phyloP scores from a whole-genome alignment of 1,139 yeast genomes.

The Hansenula lynferdii region DNA sequence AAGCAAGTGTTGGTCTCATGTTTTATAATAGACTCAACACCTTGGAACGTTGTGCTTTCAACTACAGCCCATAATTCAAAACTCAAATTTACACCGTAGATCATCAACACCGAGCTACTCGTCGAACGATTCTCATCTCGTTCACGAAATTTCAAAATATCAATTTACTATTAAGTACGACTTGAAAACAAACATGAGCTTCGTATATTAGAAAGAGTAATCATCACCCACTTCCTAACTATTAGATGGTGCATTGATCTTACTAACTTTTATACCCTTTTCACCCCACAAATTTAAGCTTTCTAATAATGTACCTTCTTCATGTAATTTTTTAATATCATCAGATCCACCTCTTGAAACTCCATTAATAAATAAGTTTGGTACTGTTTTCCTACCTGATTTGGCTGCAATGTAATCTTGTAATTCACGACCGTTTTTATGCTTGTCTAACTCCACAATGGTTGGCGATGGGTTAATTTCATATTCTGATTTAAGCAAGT shows the following conservation, averaged over 20 bases:
- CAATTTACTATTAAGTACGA: too few species aligned
- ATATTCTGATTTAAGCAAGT: slow-evolving; percentile 57
- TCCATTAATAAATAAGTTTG: slow-evolving; percentile 62
- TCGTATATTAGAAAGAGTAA: too few species aligned
- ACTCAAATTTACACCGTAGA: too few species aligned
- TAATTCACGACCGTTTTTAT: slow-evolving; percentile 57
- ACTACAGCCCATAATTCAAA: too few species aligned
- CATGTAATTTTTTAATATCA: slow-evolving; percentile 64
- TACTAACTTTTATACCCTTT: slow-evolving; percentile 46
- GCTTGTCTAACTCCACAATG: slow-evolving; percentile 80
- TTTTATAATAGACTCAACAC: too few species aligned
- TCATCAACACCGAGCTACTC: too few species aligned
- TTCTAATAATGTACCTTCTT: slow-evolving; percentile 44
- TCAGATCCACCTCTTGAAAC: slow-evolving; percentile 74
- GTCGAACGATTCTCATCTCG: too few species aligned
- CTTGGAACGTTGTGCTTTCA: too few species aligned
- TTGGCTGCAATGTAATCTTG: slow-evolving; percentile 53
- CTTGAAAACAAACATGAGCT: too few species aligned
- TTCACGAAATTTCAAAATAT: too few species aligned
- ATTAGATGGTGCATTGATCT: slow-evolving; percentile 49
- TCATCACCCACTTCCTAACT: slow-evolving; percentile 13
- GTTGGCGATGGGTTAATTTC: slow-evolving; percentile 66
- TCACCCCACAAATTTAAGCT: slow-evolving; percentile 62
- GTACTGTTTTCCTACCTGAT: slow-evolving; percentile 67
- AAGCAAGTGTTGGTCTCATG: too few species aligned